Percentiles rank a stretch among this genome's conserved stretches.
Evolutionary conservation across 1,139 yeast genomes (phyloP).

Genomic region (Blastobotrys proliferans): DNA sequence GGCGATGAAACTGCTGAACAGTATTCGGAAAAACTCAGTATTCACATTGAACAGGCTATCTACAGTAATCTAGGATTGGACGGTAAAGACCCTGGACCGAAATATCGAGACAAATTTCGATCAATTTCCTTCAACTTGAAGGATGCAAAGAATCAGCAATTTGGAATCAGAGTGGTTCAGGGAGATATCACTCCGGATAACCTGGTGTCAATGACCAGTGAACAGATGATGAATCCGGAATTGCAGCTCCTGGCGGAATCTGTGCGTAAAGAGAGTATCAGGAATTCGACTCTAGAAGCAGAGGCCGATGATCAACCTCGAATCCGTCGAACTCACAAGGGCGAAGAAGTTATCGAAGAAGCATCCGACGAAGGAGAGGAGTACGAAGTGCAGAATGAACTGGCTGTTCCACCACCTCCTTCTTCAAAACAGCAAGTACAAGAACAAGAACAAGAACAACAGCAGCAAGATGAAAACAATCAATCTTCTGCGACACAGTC

Average conservation of each 20-base stretch:
- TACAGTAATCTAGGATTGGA: conserved; percentile 35
- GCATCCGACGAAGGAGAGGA: conserved; percentile 32
- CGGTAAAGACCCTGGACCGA: conserved; percentile 26
- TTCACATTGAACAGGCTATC: conserved; percentile 40
- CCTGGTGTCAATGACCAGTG: conserved; percentile 55
- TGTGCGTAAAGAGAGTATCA: conserved; percentile 64
- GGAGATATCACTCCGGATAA: conserved; percentile 46
- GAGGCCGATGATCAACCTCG: conserved; percentile 40
- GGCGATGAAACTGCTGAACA: conserved; percentile 41
- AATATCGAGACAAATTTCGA: conserved; percentile 53
- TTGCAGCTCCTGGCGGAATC: conserved; percentile 64
- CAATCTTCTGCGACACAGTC: not conserved
- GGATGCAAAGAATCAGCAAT: conserved; percentile 47
- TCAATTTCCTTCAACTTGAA: conserved; percentile 51
- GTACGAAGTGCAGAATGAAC: conserved; percentile 5
- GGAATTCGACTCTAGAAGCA: conserved; percentile 58
- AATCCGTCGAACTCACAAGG: conserved; percentile 77
- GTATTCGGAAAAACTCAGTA: conserved; percentile 39
- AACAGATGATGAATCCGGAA: conserved; percentile 69
- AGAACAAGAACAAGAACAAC: not conserved
- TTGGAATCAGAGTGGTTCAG: conserved; percentile 46
- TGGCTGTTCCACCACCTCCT: too few relatives aligned
- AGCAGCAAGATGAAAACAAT: not conserved
- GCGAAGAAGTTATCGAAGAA: conserved; percentile 71
- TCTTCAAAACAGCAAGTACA: not conserved